Evolutionary conservation across 1,139 yeast species (phyloP), one percentile per base, ranked within the genome.

Genomic region (Pichia kudriavzevii): DNA sequence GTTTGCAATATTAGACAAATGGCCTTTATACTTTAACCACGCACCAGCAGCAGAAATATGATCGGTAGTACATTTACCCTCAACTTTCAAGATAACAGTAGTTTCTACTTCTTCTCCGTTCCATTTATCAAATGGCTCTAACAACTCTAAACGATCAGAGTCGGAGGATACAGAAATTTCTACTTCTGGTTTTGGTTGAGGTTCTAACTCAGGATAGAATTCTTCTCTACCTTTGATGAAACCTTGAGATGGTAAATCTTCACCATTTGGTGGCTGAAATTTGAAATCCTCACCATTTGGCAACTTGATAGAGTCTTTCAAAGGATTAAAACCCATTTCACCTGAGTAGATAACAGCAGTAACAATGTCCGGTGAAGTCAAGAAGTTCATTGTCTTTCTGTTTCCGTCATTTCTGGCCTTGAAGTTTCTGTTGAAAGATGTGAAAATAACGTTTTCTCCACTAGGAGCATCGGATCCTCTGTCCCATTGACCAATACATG

Each of bases 401-500:
- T 91, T 91, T 44, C 97, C 97, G 59, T 91, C 98, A 57, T 91
- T 91, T 71, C 98, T 79, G 26, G 97, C 94, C 56, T 88, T 75
- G 70, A 91, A 91, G 63, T 91, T 91, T 69, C 98, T 79, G 70
- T 91, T 91, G 69, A 87, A 91, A 11, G 95, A 84, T 17, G 97
- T 84, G 66, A 91, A 81, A 43, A 91, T 91, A 36, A 96, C 85
- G 56, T 88, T 88, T 34, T 75, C 69, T 36, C 72, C 73, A 59
- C 80, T 79, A 35, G 79, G 68, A 34, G 79, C 70, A 44, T 67
- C 69, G 36, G 58, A 63, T 28, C 60, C 60, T 63, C 98, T 78
- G 58, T 87, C 95, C 98, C 98, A 91, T 67, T 91, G 97, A 35
- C 98, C 98, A 54, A 91, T 91, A 69, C 98, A 91, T 46, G 97